Percentiles rank a stretch among this genome's conserved stretches.
phyloP scores from a whole-genome alignment of 2,329 filamentous ascomycete species.

The Ceratocystis ficicola region DNA sequence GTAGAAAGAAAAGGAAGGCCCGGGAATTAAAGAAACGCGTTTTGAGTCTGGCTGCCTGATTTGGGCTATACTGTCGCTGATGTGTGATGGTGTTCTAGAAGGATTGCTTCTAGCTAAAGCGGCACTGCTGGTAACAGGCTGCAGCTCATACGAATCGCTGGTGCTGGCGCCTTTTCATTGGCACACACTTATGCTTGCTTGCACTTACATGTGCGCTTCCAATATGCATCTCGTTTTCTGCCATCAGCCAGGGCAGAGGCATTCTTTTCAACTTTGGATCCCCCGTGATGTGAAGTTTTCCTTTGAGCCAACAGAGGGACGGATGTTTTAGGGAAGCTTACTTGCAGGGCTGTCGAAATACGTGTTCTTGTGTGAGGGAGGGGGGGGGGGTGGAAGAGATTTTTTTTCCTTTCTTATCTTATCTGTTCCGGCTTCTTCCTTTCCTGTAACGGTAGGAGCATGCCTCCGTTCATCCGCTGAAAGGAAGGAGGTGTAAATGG shows the following conservation, averaged over 20 bases:
- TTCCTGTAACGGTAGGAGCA: neutral
- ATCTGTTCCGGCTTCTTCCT: slow-evolving; percentile 3
- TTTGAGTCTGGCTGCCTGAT: neutral
- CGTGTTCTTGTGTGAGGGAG: neutral
- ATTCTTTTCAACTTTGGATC: no score
- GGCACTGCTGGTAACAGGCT: no score
- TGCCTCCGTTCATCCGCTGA: no score
- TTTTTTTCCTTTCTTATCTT: neutral
- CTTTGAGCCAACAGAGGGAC: no score
- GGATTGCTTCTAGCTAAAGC: neutral
- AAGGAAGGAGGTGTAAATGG: no score
- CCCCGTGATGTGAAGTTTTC: no score
- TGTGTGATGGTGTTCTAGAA: neutral
- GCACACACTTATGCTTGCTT: neutral
- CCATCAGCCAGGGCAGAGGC: neutral
- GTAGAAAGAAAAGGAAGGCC: neutral
- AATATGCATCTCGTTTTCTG: neutral
- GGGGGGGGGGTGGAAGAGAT: neutral
- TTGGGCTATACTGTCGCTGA: neutral
- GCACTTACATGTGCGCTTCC: neutral
- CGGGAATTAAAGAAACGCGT: neutral
- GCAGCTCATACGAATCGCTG: neutral
- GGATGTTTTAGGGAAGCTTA: no score
- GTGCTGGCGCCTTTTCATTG: neutral
- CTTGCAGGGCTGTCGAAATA: no score